Base-by-base conservation (phyloP, 148 eudicot species). In the Heliosperma pusillum region DNA sequence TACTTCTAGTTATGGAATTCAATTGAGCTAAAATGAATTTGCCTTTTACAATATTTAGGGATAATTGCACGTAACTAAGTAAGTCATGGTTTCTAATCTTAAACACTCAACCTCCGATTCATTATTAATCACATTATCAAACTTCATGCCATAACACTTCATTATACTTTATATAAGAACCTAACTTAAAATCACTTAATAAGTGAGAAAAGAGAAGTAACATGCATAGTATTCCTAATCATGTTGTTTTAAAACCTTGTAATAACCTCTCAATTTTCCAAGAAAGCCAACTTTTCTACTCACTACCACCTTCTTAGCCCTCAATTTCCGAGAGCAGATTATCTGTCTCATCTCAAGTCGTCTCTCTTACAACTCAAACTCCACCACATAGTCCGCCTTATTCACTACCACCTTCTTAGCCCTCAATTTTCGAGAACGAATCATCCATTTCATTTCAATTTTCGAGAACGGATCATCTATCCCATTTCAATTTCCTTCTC, bases 291-390 rank as follows among this genome's bases (percentile, higher is more conserved):
- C 30, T 29, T 29, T 29, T 36, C 1, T 36, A 7, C 42, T 36
- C 42, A 36, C 42, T n/a, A 36, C 42, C 42, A 36, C 42, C 42
- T 36, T 36, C 42, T 36, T 36, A 6, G 42, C 9, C 10, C 42
- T 25, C 50, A 20, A 52, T 42, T 21, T 30, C 9, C 44, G 15
- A 78, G 73, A 63, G 80, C n/a, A 27, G 66, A 30, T 9, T 66
- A 66, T 55, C 26, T 22, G 72, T 8, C 73, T 4, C 26, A 9
- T 25, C 13, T 36, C 30, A 29, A 29, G 1, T 4, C 69, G 1
- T 45, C 6, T 17, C 24, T 8, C 25, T 44, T 30, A 21, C 7
- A 56, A 16, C 33, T 4, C 10, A 72, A 33, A 5, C 64, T 33
- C 8, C 72, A 6, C 29, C 67, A 27, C 74, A 44, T 69, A 8